Evolutionary conservation across 352 stramenopile species (phyloP), one percentile per base, ranked within the genome.

Genomic region (Phytophthora vignae): DNA sequence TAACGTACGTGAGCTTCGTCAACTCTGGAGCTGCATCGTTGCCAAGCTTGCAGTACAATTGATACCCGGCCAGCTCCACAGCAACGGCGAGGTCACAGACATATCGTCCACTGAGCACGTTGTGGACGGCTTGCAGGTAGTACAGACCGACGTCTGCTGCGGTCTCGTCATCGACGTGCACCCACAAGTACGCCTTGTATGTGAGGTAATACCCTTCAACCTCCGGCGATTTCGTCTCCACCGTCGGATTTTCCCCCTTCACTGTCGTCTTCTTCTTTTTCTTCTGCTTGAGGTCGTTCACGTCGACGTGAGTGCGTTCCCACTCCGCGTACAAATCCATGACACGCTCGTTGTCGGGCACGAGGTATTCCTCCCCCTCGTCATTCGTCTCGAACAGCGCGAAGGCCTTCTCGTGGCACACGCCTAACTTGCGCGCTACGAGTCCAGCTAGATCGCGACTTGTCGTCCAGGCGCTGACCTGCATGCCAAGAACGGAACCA

Each of bases 131-230:
- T 64, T 96, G 90, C 19, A 90, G 64, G 67, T 95, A 95, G 48
- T 90, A 73, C 3, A 95, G 73, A 7, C 79, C 61, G 3, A 91
- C 61, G 61, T 90, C 89, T 9, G 78, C 71, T 40, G 77, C 68
- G 60, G 90, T 84, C 69, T 86, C 80, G 53, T 92, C 81, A 48
- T 83, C 72, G 40, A 92, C 58, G 25, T 92, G 77, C 22, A 93
- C 76, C 74, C 90, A 93, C 49, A 95, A 61, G 46, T 90, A 86
- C 10, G 92, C 83, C 70, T 93, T 96, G 77, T 89, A 94, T 3
- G 78, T 52, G 25, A 95, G 74, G 56, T 73, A 69, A 65, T 85
- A 81, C 12, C 68, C 59, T 71, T 65, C 58, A 40, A 61, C 38
- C 38, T 14, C 10, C 14, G 55, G 17, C 3, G 19, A 10, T 56